Evolutionary conservation across 345 rosid species (phyloP).

Genomic region (Salix purpurea): DNA sequence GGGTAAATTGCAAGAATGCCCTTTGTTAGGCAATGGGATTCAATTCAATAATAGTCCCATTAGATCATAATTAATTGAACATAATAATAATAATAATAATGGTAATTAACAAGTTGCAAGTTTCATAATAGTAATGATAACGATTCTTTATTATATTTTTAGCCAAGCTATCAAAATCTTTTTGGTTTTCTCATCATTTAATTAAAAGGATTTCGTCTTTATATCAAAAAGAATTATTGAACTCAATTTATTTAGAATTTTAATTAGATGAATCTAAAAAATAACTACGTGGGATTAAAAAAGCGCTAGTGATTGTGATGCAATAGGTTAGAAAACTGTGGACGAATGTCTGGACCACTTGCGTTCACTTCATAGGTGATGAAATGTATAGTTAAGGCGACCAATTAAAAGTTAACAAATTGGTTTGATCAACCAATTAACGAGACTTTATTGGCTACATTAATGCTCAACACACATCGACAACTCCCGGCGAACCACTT

Average conservation of each 20-base stretch:
- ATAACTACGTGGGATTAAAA: too few relatives aligned
- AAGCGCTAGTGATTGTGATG: neutral
- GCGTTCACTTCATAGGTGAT: conserved; percentile 16
- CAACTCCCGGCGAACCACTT: conserved; percentile 16
- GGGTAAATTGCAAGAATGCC: neutral
- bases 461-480: conserved; percentile 1
- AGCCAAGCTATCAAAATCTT: too few relatives aligned
- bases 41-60: neutral
- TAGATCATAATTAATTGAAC: neutral
- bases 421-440: conserved; percentile 1
- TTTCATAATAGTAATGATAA: too few relatives aligned
- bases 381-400: conserved; percentile 8
- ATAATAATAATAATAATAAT: neutral
- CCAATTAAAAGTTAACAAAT: conserved; percentile 34
- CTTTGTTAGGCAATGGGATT: neutral
- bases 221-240: too few relatives aligned
- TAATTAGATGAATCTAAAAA: too few relatives aligned
- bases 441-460: neutral
- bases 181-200: too few relatives aligned
- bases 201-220: too few relatives aligned
- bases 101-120: neutral
- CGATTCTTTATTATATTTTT: too few relatives aligned
- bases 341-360: conserved; percentile 27
- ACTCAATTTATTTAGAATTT: too few relatives aligned
- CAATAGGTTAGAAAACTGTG: conserved; percentile 24